Conservation (phyloP, 2,329 filamentous ascomycete species). For the Apiospora marii region DNA sequence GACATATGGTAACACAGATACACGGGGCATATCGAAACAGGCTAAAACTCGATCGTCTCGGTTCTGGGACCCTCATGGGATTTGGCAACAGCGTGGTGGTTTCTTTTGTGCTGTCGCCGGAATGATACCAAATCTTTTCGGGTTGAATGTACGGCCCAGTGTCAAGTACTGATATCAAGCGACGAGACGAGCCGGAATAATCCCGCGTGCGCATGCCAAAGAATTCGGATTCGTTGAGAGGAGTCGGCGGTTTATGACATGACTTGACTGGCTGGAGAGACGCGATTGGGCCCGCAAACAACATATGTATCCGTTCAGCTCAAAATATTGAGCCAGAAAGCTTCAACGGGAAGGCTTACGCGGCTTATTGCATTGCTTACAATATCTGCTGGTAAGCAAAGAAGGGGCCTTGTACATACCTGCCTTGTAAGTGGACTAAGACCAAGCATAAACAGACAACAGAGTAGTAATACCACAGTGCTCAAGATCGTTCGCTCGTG, state of each 20-base stretch:
- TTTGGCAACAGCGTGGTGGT: too few species aligned
- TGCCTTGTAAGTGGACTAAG: neutral
- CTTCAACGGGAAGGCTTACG: neutral
- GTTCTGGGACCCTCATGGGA: too few species aligned
- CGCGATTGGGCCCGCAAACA: neutral
- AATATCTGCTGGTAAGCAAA: neutral
- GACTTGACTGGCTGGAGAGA: neutral
- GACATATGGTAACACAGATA: too few species aligned
- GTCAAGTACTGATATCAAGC: too few species aligned
- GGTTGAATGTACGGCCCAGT: too few species aligned
- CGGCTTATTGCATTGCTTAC: neutral
- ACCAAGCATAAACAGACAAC: neutral
- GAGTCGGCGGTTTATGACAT: neutral
- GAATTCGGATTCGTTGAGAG: neutral
- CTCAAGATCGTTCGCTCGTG: neutral
- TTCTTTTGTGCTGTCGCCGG: too few species aligned
- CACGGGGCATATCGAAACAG: too few species aligned
- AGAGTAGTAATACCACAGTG: neutral
- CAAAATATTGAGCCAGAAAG: neutral
- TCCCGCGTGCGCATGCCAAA: neutral
- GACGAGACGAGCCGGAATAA: too few species aligned
- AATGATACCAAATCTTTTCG: neutral
- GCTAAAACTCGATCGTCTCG: too few species aligned
- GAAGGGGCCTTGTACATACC: neutral
- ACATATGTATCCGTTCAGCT: neutral